These are phyloP conservation scores for Crithidia mellificae DNA, from an alignment of 208 protist species.

Conservation along the genomic window DNA sequence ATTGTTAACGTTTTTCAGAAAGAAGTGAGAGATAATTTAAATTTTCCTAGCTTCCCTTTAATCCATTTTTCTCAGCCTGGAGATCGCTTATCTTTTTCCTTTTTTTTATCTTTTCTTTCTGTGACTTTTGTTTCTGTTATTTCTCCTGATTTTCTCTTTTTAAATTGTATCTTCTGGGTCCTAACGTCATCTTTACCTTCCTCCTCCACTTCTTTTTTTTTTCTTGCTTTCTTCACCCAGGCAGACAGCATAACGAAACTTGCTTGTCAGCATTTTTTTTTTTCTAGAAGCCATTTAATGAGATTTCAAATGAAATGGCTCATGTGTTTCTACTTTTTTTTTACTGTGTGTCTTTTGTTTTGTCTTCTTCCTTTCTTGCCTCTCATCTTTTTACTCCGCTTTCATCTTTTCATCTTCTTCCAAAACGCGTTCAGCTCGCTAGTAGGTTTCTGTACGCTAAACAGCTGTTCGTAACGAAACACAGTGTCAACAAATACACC, in stretches of 20 bases:
- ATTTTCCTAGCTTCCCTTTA: neutral
- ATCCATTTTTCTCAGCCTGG: neutral
- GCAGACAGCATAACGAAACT: neutral
- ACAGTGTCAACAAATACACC: too few relatives aligned
- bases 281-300: neutral
- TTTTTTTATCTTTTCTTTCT: neutral
- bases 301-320: too few relatives aligned
- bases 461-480: too few relatives aligned
- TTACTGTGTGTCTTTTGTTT: too few relatives aligned
- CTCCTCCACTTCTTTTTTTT: neutral
- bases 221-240: neutral
- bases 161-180: neutral
- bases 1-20: neutral
- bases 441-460: too few relatives aligned
- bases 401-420: too few relatives aligned
- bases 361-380: too few relatives aligned
- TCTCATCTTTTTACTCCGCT: too few relatives aligned
- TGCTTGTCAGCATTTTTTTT: neutral
- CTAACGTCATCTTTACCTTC: neutral
- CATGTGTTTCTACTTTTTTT: too few relatives aligned
- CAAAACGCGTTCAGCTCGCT: too few relatives aligned
- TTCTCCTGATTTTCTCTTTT: neutral
- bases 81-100: neutral
- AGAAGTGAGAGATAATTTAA: too few relatives aligned
- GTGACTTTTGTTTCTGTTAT: neutral